phyloP scores from a whole-genome alignment of 176 grass and related monocot species.

The Zoysia japonica region DNA sequence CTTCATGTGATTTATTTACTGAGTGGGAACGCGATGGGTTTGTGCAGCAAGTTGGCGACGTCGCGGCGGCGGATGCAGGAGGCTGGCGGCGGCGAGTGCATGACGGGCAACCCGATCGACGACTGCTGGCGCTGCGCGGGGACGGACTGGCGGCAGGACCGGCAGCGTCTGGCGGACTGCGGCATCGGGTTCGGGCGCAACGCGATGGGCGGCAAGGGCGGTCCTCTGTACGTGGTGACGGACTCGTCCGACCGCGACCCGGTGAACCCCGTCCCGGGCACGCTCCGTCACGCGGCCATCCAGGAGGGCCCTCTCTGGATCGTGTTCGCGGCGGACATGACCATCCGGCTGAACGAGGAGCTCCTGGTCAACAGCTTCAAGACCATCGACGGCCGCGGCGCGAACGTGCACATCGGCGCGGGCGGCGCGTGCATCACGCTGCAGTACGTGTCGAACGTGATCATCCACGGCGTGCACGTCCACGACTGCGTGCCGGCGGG shows the following conservation, averaged over 20 bases:
- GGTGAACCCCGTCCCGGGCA: conserved; percentile 69
- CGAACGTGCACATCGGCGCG: conserved; percentile 63
- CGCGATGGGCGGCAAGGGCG: conserved; percentile 83
- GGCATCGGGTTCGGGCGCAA: conserved; percentile 81
- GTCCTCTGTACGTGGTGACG: conserved; percentile 73
- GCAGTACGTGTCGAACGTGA: conserved; percentile 84
- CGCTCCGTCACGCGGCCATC: conserved; percentile 82
- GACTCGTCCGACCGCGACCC: conserved; percentile 79
- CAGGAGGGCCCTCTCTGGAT: conserved; percentile 97
- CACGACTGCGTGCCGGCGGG: conserved; percentile 82
- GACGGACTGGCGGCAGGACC: conserved; percentile 71
- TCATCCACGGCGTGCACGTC: conserved; percentile 89
- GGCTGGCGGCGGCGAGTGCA: conserved; percentile 40
- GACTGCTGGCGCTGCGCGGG: conserved; percentile 89
- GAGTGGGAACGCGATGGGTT: not conserved
- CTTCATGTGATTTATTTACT: not conserved
- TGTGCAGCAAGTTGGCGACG: conserved; percentile 46
- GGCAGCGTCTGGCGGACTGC: conserved; percentile 81
- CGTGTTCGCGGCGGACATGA: conserved; percentile 80
- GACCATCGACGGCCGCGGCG: conserved; percentile 85
- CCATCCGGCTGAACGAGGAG: conserved; percentile 77
- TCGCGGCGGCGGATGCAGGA: conserved; percentile 58
- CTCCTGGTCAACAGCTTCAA: conserved; percentile 93
- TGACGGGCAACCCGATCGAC: conserved; percentile 86
- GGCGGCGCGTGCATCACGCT: conserved; percentile 93